phyloP scores from a whole-genome alignment of 192 early-diverging fungal genomes.

The Coemansia sp. region DNA sequence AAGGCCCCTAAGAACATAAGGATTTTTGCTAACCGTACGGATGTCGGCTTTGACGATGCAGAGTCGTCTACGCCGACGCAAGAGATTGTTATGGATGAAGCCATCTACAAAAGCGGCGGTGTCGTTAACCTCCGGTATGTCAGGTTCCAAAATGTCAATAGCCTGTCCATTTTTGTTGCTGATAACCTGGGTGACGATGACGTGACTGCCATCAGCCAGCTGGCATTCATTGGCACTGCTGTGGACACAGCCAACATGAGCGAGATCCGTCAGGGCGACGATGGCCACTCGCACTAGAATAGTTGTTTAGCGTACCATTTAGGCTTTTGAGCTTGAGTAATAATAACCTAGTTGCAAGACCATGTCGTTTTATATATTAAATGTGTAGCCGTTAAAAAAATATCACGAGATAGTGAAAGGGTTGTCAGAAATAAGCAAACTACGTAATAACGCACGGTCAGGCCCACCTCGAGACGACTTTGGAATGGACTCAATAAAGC shows the following conservation, averaged over 20 bases:
- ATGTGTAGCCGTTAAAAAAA: not conserved
- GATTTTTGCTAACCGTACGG: conserved; percentile 80
- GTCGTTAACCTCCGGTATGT: conserved; percentile 87
- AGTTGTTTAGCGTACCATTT: too few relatives aligned
- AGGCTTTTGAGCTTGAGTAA: not conserved
- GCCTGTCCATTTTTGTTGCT: conserved; percentile 80
- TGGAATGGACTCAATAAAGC: conserved; percentile 25
- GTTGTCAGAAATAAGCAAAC: conserved; percentile 12
- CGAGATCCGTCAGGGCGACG: conserved; percentile 50
- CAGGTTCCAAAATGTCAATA: conserved; percentile 88
- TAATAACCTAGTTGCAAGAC: not conserved
- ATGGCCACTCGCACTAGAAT: conserved; percentile 17
- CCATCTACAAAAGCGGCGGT: conserved; percentile 67
- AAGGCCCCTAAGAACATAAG: conserved; percentile 87
- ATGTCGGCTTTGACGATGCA: conserved; percentile 86
- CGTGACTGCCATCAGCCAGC: conserved; percentile 75
- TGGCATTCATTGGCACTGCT: conserved; percentile 77
- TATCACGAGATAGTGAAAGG: not conserved
- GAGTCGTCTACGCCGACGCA: conserved; percentile 79
- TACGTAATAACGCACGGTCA: conserved; percentile 18
- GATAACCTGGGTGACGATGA: conserved; percentile 86
- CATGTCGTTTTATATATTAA: not conserved
- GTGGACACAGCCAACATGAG: conserved; percentile 62
- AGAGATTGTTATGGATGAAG: conserved; percentile 67
- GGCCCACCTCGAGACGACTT: conserved; percentile 27